Percentiles rank a stretch among this genome's conserved stretches.
Conservation (phyloP, 345 rosid genomes). For the Syzygium jambos region DNA sequence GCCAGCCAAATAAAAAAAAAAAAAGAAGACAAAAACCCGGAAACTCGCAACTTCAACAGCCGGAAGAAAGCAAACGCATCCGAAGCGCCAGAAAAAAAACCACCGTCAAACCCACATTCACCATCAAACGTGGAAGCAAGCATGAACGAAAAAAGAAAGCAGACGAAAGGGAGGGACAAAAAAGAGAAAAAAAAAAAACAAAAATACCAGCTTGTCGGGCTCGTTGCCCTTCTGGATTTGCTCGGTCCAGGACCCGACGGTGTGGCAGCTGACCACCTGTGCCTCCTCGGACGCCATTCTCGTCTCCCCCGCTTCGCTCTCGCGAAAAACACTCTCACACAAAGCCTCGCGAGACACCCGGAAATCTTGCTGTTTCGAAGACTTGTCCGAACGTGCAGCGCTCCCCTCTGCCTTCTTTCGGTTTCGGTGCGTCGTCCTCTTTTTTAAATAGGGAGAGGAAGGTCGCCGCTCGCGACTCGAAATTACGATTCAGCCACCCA, state of each 20-base stretch:
- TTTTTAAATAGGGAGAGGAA: neutral
- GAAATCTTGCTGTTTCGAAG: too few relatives aligned
- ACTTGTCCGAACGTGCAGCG: too few relatives aligned
- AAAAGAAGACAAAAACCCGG: neutral
- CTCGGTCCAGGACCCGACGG: slow-evolving; percentile 3
- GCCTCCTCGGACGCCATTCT: neutral
- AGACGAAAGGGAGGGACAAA: neutral
- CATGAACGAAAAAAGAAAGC: neutral
- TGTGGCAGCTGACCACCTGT: slow-evolving; percentile 3
- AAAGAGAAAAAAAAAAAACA: neutral
- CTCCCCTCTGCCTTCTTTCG: neutral
- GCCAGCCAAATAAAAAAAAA: neutral
- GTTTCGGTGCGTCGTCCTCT: neutral
- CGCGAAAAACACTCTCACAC: neutral
- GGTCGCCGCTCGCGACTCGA: neutral
- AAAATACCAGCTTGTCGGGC: neutral
- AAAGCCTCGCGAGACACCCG: neutral
- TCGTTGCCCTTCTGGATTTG: slow-evolving; percentile 3
- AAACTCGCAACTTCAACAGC: neutral
- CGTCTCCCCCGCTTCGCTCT: neutral
- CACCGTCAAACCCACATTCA: neutral
- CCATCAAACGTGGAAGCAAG: neutral
- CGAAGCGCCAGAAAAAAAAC: neutral
- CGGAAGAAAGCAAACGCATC: neutral
- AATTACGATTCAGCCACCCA: neutral